phyloP scores from a whole-genome alignment of 352 stramenopile species.

The Pythium oligandrum region DNA sequence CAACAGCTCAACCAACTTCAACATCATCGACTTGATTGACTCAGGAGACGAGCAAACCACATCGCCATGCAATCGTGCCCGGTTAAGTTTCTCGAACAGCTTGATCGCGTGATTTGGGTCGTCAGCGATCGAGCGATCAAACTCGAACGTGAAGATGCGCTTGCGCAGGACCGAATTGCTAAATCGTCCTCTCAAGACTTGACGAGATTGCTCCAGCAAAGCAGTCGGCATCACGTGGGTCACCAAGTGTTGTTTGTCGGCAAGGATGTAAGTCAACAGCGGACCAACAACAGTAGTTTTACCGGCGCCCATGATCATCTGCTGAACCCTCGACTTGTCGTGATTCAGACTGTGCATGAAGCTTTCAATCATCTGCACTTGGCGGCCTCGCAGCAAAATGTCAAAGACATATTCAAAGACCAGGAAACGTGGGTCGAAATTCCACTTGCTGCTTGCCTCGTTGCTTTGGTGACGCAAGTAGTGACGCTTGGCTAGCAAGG shows the following conservation, averaged over 20 bases:
- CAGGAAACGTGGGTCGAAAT: slow-evolving; percentile 97
- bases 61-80: slow-evolving; percentile 86
- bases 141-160: slow-evolving; percentile 99
- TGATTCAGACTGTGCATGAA: slow-evolving; percentile 89
- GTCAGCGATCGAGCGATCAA: slow-evolving; percentile 94
- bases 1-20: slow-evolving; percentile 97
- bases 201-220: slow-evolving; percentile 97
- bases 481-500: slow-evolving; percentile 71
- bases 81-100: slow-evolving; percentile 84
- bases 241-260: slow-evolving; percentile 93
- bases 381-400: slow-evolving; percentile 94
- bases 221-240: slow-evolving; percentile 98
- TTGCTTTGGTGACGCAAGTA: slow-evolving; percentile 31
- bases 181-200: slow-evolving; percentile 97
- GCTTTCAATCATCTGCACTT: slow-evolving; percentile 99
- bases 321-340: slow-evolving; percentile 81
- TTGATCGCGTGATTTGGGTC: slow-evolving; percentile 52
- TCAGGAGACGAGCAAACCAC: slow-evolving; percentile 99
- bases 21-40: slow-evolving; percentile 98
- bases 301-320: slow-evolving; percentile 99
- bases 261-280: slow-evolving; percentile 97
- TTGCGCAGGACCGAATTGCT: slow-evolving; percentile 95
- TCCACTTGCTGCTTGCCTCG: slow-evolving; percentile 33
- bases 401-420: slow-evolving; percentile 99
- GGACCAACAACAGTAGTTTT: slow-evolving; percentile 99